phyloP scores from a whole-genome alignment of 306 rosid species.

The Alnus glutinosa region DNA sequence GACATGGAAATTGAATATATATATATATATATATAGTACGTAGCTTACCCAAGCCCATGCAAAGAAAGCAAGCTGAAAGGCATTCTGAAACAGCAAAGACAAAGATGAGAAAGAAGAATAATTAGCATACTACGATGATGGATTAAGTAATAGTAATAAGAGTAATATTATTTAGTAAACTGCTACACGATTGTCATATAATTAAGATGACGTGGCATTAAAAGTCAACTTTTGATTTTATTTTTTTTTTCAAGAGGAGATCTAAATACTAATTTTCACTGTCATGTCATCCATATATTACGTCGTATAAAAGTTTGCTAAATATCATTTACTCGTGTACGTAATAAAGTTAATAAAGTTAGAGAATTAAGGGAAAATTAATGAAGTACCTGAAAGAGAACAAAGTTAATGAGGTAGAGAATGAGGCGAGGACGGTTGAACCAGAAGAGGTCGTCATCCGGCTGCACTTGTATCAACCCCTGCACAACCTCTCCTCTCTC shows the following conservation, averaged over 20 bases:
- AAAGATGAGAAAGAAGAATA: not conserved
- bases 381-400: conserved; percentile 72
- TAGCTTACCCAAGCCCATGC: conserved; percentile 70
- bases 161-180: too few relatives aligned
- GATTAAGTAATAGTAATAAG: not conserved
- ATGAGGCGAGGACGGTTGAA: conserved; percentile 67
- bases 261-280: too few relatives aligned
- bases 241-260: too few relatives aligned
- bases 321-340: too few relatives aligned
- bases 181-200: too few relatives aligned
- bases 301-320: too few relatives aligned
- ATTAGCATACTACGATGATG: not conserved
- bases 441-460: conserved; percentile 85
- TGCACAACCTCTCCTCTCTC: conserved; percentile 79
- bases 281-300: too few relatives aligned
- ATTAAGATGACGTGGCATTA: accelerated
- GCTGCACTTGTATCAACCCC: conserved; percentile 81
- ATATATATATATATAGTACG: not conserved
- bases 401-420: conserved; percentile 79
- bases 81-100: conserved; percentile 50
- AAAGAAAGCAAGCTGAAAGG: conserved; percentile 86
- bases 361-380: not conserved
- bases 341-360: too few relatives aligned
- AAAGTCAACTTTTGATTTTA: too few relatives aligned
- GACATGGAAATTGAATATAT: too few relatives aligned